These are phyloP conservation scores for Carex cristatella DNA, from an alignment of 176 grass and related monocot species.

Conservation along the genomic window DNA sequence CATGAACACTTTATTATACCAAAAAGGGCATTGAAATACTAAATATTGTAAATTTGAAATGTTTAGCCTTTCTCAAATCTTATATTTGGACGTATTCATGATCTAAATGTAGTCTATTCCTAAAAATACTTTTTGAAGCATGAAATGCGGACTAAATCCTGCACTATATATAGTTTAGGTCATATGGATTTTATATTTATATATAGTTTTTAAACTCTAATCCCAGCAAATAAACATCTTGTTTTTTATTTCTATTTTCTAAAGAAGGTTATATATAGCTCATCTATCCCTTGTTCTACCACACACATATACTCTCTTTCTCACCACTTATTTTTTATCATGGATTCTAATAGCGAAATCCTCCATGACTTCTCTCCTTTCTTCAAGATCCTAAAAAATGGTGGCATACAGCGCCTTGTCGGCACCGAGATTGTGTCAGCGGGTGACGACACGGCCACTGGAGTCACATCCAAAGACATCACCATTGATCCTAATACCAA, in stretches of 20 bases:
- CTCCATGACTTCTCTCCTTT: constrained; percentile 18
- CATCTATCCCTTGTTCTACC: neutral
- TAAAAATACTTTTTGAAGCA: neutral
- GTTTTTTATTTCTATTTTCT: too few species aligned
- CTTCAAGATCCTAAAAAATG: constrained; percentile 43
- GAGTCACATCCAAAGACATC: constrained; percentile 51
- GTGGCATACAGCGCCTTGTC: constrained; percentile 35
- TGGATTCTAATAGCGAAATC: constrained; percentile 25
- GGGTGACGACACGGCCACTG: constrained; percentile 23
- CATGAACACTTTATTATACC: too few species aligned
- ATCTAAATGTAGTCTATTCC: neutral
- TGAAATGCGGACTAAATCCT: too few species aligned
- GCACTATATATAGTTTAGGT: too few species aligned
- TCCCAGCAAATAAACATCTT: too few species aligned
- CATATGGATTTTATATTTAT: neutral
- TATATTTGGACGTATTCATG: neutral
- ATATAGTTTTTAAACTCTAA: neutral
- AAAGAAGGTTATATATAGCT: neutral
- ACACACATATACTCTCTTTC: neutral
- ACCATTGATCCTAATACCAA: constrained; percentile 23
- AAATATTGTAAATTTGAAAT: too few species aligned
- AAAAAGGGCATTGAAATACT: too few species aligned
- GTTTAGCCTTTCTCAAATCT: too few species aligned
- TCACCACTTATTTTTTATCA: neutral
- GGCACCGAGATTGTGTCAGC: constrained; percentile 29